phyloP scores from a whole-genome alignment of 2,329 filamentous ascomycete genomes.

The Phialophora expanda region DNA sequence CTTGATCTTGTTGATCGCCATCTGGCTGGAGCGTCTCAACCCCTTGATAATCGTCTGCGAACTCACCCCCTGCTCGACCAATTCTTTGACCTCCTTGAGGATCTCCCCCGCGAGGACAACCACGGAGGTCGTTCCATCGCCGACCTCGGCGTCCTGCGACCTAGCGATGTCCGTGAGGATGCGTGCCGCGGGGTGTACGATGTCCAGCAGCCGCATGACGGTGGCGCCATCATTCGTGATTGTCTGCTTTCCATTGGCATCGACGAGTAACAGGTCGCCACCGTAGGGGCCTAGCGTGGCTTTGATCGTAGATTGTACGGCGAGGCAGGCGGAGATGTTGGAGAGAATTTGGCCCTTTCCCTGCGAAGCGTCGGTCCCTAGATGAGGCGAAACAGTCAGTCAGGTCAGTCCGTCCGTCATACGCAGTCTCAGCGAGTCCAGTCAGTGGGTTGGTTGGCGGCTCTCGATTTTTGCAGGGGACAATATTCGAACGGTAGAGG shows the following conservation, averaged over 20 bases:
- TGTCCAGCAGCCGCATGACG: constrained; percentile 99
- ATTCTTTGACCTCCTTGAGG: constrained; percentile 93
- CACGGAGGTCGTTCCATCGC: constrained; percentile 96
- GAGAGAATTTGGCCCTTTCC: constrained; percentile 95
- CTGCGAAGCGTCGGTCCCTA: constrained; percentile 92
- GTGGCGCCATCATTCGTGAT: constrained; percentile 99
- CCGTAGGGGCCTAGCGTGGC: constrained; percentile 95
- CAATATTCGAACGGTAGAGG: neutral
- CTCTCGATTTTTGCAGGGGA: neutral
- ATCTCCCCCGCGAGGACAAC: constrained; percentile 98
- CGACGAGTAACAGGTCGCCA: constrained; percentile 93
- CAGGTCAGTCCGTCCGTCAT: constrained; percentile 18
- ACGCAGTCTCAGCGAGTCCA: neutral
- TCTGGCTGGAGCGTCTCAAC: constrained; percentile 79
- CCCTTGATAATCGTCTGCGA: constrained; percentile 98
- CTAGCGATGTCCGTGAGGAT: constrained; percentile 98
- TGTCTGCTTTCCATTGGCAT: constrained; percentile 92
- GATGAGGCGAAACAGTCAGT: constrained; percentile 26
- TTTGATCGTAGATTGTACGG: constrained; percentile 94
- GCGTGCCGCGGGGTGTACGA: constrained; percentile 94
- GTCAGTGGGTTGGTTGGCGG: too few relatives aligned
- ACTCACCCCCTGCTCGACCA: constrained; percentile 95
- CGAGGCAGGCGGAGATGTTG: constrained; percentile 98
- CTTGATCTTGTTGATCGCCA: constrained; percentile 99
- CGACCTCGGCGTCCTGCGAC: constrained; percentile 98